A percentile compares a stretch with the other conserved stretches of the same genome.
Evolutionary conservation across 345 rosid species (phyloP).

Genomic region (Corchorus capsularis): DNA sequence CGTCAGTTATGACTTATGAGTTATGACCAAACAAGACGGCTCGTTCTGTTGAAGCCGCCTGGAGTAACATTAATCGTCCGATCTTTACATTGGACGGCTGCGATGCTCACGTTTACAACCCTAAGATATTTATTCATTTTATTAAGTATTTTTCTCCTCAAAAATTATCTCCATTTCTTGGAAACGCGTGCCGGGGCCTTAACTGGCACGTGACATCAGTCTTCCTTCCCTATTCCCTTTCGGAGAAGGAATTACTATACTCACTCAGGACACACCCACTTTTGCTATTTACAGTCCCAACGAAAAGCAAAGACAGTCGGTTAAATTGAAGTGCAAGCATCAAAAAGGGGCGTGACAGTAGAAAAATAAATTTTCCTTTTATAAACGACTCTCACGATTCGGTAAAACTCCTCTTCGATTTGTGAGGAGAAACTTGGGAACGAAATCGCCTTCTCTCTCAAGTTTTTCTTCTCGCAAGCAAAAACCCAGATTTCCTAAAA

Average conservation of each 20-base stretch:
- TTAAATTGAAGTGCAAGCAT: background rate
- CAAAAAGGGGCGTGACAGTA: background rate
- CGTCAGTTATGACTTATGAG: background rate
- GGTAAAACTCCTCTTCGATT: background rate
- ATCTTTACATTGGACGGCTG: background rate
- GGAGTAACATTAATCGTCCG: background rate
- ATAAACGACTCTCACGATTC: background rate
- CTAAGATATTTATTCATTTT: background rate
- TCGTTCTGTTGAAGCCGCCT: background rate
- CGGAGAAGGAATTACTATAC: background rate
- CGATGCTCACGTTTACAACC: background rate
- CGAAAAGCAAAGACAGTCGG: background rate
- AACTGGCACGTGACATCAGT: background rate
- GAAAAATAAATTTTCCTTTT: background rate
- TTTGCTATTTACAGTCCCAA: background rate
- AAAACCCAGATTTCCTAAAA: background rate
- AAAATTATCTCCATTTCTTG: background rate
- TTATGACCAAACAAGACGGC: background rate
- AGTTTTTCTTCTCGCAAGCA: background rate
- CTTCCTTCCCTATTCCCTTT: background rate
- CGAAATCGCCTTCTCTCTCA: background rate
- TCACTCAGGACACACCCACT: background rate
- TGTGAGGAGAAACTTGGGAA: constrained; percentile 12
- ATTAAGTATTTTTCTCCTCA: too few relatives aligned
- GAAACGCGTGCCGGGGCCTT: background rate